Base-by-base conservation (phyloP, 331 rosid species). In the Stylosanthes scabra region DNA sequence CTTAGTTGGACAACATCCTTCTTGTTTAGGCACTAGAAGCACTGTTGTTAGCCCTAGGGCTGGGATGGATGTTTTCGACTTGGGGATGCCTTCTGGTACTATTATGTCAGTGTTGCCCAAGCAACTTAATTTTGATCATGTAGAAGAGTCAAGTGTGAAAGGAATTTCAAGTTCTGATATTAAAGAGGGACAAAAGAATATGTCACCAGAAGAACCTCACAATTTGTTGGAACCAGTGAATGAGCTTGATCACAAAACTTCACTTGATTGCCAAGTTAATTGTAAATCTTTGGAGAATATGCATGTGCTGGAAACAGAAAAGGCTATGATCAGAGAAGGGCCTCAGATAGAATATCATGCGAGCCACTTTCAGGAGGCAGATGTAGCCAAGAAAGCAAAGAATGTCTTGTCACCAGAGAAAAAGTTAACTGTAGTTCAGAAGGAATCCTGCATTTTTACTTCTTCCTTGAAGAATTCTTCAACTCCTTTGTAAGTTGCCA, bases 71-170 rank as follows among this genome's bases (percentile, higher is more conserved):
- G 85, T 72, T 78, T 74, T 74, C n/a, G 68, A 13, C 77, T 57
- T 45, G 29, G 77, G 72, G 76, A 34, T 50, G 14, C 73, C 82
- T 59, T 47, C 86, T 85, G 86, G 82, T 82, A 71, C 45, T 71
- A 68, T 54, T 11, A 68, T 72, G 81, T 70, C 81, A 76, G 72
- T 82, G 80, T 78, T 74, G 67, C 91, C 90, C 65, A 84, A 79
- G 70, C 86, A 90, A 66, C 86, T 83, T 72, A 74, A 83, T 76
- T 85, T 84, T 82, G 93, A 78, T 78, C 82, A 80, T 3, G 65
- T 63, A 3, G 92, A 83, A 68, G 73, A 62, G 12, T 76, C 64
- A 13, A 67, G 80, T 74, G 67, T 70, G 79, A 78, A 79, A 47
- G 81, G 71, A 76, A 45, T 71, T 67, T 76, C 79, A 74, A 59